Conservation (phyloP, 257 asterid genomes). For the Gynochthodes officinalis region DNA sequence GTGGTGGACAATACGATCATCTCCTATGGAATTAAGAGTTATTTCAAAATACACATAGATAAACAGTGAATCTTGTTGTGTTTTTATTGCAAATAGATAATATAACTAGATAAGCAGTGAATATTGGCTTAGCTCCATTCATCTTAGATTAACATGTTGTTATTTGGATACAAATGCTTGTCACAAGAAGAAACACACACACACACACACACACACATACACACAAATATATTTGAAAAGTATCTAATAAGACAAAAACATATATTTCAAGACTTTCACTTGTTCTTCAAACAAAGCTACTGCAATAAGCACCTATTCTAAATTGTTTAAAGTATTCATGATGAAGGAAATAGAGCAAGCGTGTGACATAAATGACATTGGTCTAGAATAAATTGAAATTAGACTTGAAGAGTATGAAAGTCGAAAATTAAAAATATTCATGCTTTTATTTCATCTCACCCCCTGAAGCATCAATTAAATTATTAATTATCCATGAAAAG, state of each 20-base stretch:
- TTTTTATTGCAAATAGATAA: background rate
- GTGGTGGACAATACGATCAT: constrained; percentile 88
- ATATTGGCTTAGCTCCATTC: background rate
- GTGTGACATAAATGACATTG: background rate
- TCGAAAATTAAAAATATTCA: background rate
- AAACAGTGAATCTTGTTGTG: background rate
- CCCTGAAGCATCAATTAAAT: background rate
- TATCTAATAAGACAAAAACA: background rate
- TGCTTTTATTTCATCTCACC: background rate
- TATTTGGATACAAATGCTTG: background rate
- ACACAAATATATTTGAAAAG: background rate
- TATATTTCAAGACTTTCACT: background rate
- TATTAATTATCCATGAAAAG: background rate
- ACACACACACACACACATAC: no score
- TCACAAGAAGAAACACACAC: no score
- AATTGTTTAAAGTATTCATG: background rate
- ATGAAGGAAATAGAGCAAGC: background rate
- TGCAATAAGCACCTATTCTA: background rate
- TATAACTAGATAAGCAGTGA: no score
- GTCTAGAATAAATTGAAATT: no score
- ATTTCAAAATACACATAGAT: background rate
- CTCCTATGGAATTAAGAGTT: constrained; percentile 46
- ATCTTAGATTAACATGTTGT: background rate
- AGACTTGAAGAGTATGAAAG: background rate
- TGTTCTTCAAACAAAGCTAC: background rate